phyloP scores from a whole-genome alignment of 768 basidiomycete species.

The Rhizopogon vesiculosus region DNA sequence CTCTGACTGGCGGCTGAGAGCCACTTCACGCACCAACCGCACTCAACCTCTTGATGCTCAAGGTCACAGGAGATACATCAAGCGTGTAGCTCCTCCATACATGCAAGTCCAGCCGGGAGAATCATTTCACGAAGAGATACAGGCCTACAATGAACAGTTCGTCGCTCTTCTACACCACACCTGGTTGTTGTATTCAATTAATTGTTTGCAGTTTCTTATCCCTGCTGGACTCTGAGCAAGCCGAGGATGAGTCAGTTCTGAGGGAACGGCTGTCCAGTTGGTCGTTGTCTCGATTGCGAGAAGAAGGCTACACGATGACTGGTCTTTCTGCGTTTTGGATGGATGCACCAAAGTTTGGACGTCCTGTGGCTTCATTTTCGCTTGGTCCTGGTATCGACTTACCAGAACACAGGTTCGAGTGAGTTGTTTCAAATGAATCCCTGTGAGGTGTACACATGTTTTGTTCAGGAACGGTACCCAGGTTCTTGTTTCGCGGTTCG shows the following conservation, averaged over 20 bases:
- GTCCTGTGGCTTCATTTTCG: conserved; percentile 61
- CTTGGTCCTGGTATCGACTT: conserved; percentile 60
- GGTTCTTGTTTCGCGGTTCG: conserved; percentile 56
- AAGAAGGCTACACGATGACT: conserved; percentile 73
- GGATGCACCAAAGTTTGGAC: conserved; percentile 56
- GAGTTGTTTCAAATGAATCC: conserved; percentile 18
- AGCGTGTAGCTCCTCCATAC: conserved; percentile 35
- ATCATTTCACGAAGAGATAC: conserved; percentile 44
- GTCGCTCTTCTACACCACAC: conserved; percentile 5
- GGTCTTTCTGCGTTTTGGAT: conserved; percentile 67
- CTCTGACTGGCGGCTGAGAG: conserved; percentile 61
- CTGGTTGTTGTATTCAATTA: not conserved
- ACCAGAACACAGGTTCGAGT: conserved; percentile 72
- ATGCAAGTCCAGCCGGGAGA: conserved; percentile 31
- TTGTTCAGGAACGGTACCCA: conserved; percentile 61
- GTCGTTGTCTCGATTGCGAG: conserved; percentile 52
- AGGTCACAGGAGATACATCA: conserved; percentile 22
- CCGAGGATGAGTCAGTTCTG: conserved; percentile 54
- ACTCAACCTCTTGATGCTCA: conserved; percentile 10
- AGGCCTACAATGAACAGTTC: conserved; percentile 52
- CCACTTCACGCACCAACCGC: conserved; percentile 37
- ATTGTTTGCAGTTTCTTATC: conserved; percentile 39
- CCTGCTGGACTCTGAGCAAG: conserved; percentile 53
- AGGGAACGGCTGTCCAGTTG: conserved; percentile 64
- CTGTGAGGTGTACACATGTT: conserved; percentile 2